These are phyloP conservation scores for Brassica balearica DNA, from an alignment of 441 rosid genomes.

Conservation along the genomic window DNA sequence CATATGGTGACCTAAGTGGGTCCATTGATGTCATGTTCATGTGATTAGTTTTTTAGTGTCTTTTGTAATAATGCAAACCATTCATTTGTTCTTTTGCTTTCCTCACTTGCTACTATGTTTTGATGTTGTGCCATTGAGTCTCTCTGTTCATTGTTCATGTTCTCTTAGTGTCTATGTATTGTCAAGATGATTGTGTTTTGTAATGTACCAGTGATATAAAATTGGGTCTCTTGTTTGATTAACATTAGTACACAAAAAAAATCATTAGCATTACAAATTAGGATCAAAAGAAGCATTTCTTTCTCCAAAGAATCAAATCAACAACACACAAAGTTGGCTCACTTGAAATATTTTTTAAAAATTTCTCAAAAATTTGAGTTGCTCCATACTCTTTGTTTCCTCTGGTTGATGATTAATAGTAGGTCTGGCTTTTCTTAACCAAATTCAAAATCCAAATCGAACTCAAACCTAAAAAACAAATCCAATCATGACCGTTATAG, in stretches of 20 bases:
- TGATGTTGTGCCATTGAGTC: neutral
- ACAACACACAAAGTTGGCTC: constrained; percentile 17
- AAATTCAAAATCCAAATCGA: too few species aligned
- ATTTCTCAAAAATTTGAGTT: constrained; percentile 73
- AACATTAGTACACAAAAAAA: constrained; percentile 1
- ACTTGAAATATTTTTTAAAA: neutral
- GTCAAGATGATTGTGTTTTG: constrained; percentile 3
- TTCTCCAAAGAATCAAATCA: constrained; percentile 30
- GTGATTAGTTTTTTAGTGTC: too few species aligned
- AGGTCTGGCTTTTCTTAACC: too few species aligned
- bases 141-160: neutral
- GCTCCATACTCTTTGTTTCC: constrained; percentile 72
- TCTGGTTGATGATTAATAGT: too few species aligned
- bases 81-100: neutral
- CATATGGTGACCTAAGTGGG: constrained; percentile 36
- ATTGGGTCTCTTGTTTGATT: neutral
- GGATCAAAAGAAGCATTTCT: constrained; percentile 22
- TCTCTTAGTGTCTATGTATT: neutral
- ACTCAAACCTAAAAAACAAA: too few species aligned
- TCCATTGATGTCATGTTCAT: constrained; percentile 38
- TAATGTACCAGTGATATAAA: constrained; percentile 13
- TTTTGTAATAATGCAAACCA: neutral
- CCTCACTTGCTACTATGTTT: neutral
- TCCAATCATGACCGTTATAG: too few species aligned
- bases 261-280: constrained; percentile 25